Evolutionary conservation across 1,139 yeast genomes (phyloP).

Genomic region (Kurtzmaniella quercitrusa): DNA sequence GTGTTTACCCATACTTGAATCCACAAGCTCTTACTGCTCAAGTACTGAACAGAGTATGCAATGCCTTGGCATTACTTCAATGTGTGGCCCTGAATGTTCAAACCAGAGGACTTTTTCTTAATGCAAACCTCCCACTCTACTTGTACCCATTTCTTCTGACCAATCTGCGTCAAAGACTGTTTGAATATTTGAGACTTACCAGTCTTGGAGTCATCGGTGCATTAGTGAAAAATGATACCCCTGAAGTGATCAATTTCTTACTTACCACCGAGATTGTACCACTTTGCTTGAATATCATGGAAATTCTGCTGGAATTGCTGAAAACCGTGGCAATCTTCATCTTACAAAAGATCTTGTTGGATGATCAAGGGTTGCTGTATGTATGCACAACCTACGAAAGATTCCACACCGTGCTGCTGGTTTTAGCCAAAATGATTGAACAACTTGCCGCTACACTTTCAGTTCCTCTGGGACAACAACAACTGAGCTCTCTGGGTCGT

Average conservation of each 20-base stretch:
- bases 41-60: constrained; percentile 91
- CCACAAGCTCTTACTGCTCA: constrained; percentile 86
- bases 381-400: constrained; percentile 95
- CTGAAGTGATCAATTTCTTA: constrained; percentile 88
- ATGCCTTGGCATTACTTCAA: constrained; percentile 89
- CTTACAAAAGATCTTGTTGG: constrained; percentile 85
- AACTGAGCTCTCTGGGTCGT: constrained; percentile 61
- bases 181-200: constrained; percentile 88
- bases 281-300: constrained; percentile 90
- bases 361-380: constrained; percentile 86
- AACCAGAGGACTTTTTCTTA: constrained; percentile 77
- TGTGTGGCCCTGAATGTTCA: constrained; percentile 96
- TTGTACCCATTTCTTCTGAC: constrained; percentile 92
- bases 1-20: constrained; percentile 83
- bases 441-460: constrained; percentile 41
- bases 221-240: constrained; percentile 89
- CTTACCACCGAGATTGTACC: constrained; percentile 95
- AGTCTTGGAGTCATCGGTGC: constrained; percentile 97
- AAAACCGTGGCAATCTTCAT: constrained; percentile 96
- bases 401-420: constrained; percentile 90
- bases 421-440: constrained; percentile 82
- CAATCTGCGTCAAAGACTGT: constrained; percentile 85
- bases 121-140: constrained; percentile 89
- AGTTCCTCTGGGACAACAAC: constrained; percentile 13
- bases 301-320: constrained; percentile 86